Percentiles rank a stretch among this genome's conserved stretches.
Conservation (phyloP, 2,329 filamentous ascomycete species). For the Xylaria hypoxylon region DNA sequence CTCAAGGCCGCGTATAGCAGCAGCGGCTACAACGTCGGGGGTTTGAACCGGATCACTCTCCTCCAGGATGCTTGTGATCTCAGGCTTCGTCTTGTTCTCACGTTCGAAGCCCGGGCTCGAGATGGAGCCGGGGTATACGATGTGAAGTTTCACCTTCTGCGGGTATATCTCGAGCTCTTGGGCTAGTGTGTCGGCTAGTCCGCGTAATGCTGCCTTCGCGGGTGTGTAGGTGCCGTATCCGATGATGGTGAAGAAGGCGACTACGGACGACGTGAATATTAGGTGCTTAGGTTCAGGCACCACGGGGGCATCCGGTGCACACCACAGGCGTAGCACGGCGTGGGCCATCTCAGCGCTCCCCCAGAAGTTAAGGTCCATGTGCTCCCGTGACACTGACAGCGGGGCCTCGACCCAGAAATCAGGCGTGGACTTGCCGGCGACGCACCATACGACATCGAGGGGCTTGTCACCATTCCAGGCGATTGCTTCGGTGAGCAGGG, state of each 20-base stretch:
- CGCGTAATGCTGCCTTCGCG: conserved; percentile 85
- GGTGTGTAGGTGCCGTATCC: conserved; percentile 89
- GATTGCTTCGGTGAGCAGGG: conserved; percentile 77
- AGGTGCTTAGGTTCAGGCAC: conserved; percentile 75
- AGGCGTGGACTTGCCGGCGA: conserved; percentile 80
- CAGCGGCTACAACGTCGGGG: conserved; percentile 79
- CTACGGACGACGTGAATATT: conserved; percentile 84
- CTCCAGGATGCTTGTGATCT: conserved; percentile 82
- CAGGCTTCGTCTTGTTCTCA: conserved; percentile 84
- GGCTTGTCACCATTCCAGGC: conserved; percentile 79
- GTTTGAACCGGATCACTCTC: conserved; percentile 83
- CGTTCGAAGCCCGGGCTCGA: conserved; percentile 77
- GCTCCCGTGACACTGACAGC: conserved; percentile 72
- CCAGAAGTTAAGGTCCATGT: conserved; percentile 96
- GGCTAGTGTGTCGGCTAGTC: conserved; percentile 82
- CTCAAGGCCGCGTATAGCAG: conserved; percentile 79
- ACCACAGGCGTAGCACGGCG: conserved; percentile 80
- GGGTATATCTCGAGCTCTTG: conserved; percentile 92
- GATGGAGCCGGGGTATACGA: conserved; percentile 88
- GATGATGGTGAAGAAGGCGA: conserved; percentile 79
- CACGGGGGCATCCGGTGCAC: conserved; percentile 61
- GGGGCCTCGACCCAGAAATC: conserved; percentile 82
- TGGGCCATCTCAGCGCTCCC: conserved; percentile 88
- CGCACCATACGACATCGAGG: conserved; percentile 91
- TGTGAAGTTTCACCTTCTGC: conserved; percentile 81